Evolutionary conservation across 192 early-diverging fungal genomes (phyloP).

Genomic region (Geranomyces variabilis): DNA sequence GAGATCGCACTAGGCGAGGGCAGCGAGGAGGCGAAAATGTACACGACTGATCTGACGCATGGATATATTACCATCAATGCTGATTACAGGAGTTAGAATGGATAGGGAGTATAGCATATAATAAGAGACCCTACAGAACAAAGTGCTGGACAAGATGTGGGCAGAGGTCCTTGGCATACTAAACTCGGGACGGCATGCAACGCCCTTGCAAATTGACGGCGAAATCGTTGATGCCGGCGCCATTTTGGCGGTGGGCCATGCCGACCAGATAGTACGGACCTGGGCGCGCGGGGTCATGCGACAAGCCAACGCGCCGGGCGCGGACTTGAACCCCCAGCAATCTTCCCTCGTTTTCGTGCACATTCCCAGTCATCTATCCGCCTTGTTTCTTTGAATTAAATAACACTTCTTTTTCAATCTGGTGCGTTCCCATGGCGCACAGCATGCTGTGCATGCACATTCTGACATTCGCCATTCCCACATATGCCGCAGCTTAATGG

Average conservation of each 20-base stretch:
- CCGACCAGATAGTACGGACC: constrained; percentile 2
- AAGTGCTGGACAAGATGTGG: constrained; percentile 12
- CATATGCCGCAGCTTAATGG: too few relatives aligned
- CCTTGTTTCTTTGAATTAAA: too few relatives aligned
- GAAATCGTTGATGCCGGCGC: constrained; percentile 12
- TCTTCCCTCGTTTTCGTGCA: too few relatives aligned
- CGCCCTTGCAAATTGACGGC: not conserved
- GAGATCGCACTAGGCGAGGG: constrained; percentile 80
- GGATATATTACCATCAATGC: constrained; percentile 95
- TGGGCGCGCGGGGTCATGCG: constrained; percentile 19
- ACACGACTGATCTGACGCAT: constrained; percentile 93
- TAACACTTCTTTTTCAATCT: too few relatives aligned
- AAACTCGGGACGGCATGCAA: not conserved
- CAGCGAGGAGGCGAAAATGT: constrained; percentile 76
- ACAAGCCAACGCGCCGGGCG: not conserved
- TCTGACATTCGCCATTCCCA: too few relatives aligned
- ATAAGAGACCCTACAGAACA: constrained; percentile 24
- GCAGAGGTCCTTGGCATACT: not conserved
- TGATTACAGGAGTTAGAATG: constrained; percentile 60
- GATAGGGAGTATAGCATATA: too few relatives aligned
- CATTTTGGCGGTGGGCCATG: constrained; percentile 9
- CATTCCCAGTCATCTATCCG: too few relatives aligned
- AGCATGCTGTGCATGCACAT: too few relatives aligned
- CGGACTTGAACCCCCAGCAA: too few relatives aligned
- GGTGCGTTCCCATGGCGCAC: too few relatives aligned